Percentiles rank a stretch among this genome's conserved stretches.
These are phyloP conservation scores for Boletellus ananiceps DNA, from an alignment of 768 basidiomycete species.

Conservation along the genomic window DNA sequence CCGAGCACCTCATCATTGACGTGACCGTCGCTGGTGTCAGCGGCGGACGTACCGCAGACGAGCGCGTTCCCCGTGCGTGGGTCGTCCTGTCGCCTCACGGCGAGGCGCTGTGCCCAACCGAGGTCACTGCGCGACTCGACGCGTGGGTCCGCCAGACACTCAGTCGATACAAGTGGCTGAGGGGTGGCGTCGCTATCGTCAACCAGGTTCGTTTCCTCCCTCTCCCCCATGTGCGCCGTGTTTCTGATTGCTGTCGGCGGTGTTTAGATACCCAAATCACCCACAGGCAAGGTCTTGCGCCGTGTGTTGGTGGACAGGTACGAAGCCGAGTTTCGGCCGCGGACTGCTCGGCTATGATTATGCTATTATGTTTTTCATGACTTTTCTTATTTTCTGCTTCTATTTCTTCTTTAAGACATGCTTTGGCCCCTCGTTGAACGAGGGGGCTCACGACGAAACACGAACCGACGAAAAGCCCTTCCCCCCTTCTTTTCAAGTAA, in stretches of 20 bases:
- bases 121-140: slow-evolving; percentile 46
- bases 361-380: too few species aligned
- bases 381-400: too few species aligned
- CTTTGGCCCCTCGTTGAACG: too few species aligned
- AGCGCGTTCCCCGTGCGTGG: slow-evolving; percentile 77
- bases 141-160: slow-evolving; percentile 58
- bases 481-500: too few species aligned
- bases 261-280: slow-evolving; percentile 64
- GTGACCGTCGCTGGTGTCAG: slow-evolving; percentile 70
- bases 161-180: slow-evolving; percentile 72
- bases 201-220: slow-evolving; percentile 42
- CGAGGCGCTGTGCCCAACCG: slow-evolving; percentile 39
- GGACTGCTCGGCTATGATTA: slow-evolving; percentile 24
- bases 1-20: slow-evolving; percentile 57
- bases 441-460: too few species aligned
- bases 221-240: background rate
- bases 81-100: slow-evolving; percentile 60
- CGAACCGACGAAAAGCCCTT: background rate
- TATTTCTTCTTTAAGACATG: background rate
- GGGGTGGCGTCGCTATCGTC: slow-evolving; percentile 67
- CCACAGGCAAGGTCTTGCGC: slow-evolving; percentile 68
- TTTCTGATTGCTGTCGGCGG: background rate
- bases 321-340: slow-evolving; percentile 32
- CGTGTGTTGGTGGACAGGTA: slow-evolving; percentile 57
- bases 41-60: slow-evolving; percentile 65